Evolutionary conservation across 257 asterid genomes (phyloP), one percentile per base, ranked within the genome.

Genomic region (Cordia subcordata): DNA sequence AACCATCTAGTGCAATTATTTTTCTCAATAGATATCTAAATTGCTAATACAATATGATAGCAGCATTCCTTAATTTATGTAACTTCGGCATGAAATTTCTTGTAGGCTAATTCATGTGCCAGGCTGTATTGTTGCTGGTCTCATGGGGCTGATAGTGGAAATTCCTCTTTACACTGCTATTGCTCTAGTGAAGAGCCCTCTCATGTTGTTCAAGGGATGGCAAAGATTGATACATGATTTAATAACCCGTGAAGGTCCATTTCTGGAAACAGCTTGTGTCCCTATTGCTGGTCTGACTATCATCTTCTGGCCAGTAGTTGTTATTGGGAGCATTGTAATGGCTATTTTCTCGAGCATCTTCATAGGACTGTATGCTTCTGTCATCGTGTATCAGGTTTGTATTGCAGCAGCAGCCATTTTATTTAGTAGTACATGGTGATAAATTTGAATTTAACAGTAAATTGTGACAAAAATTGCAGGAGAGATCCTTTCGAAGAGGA

Each of bases 201-300:
- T 68, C 59, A 87, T 91, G 96, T 60, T 87, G 84, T 85, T 87
- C 80, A 91, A 86, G 59, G 96, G 98, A 18, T 91, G 98, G 98
- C 93, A 87, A 4, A 77, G 96, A 73, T 72, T 91, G 60, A 73
- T 91, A 54, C 92, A 87, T 21, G 98, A 91, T 77, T 68, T 91
- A 49, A 82, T 91, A 57, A 87, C 96, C 62, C 86, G 98, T 3
- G 98, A 91, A 78, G 98, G 98, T 53, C 95, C 96, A 8, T 91
- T 91, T 64, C 80, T 88, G 1, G 96, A 91, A 83, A 85, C 94
- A 1, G 98, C 98, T 56, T 91, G 98, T 74, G 82, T 91, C 60
- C 98, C 98, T 15, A 71, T 91, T 74, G 98, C 98, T 33, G 96
- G 98, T 66, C 69, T 91, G 61, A 79, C 95, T 3, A 91, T 91